Conservation (phyloP, 805 yeast species). For the Brettanomyces anomalus region DNA sequence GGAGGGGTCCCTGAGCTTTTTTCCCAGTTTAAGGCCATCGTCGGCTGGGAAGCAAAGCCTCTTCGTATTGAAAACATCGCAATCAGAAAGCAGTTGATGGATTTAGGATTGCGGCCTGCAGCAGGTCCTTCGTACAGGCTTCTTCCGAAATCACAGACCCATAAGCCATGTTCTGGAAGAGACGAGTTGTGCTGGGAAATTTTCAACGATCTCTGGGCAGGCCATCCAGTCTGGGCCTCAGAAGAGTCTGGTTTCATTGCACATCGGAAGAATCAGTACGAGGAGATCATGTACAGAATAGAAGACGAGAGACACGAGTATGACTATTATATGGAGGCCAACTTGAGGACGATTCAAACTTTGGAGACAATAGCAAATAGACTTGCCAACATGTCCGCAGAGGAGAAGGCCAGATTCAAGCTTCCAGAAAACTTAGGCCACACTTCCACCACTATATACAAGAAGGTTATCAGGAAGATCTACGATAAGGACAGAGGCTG, state of each 20-base stretch:
- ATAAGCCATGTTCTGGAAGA: conserved; percentile 96
- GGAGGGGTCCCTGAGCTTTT: conserved; percentile 74
- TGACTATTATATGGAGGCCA: conserved; percentile 92
- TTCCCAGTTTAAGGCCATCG: conserved; percentile 88
- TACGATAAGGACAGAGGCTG: conserved; percentile 93
- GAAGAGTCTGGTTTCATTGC: conserved; percentile 98
- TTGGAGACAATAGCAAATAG: conserved; percentile 91
- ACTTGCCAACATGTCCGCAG: conserved; percentile 85
- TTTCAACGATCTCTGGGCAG: conserved; percentile 97
- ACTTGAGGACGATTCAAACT: conserved; percentile 89
- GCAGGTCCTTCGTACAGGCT: conserved; percentile 93
- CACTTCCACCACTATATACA: conserved; percentile 83
- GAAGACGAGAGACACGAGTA: conserved; percentile 98
- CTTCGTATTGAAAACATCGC: conserved; percentile 79
- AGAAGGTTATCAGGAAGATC: conserved; percentile 83
- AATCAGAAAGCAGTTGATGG: conserved; percentile 85
- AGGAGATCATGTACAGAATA: conserved; percentile 86
- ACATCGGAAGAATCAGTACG: conserved; percentile 97
- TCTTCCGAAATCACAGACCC: conserved; percentile 87
- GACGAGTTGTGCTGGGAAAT: conserved; percentile 99
- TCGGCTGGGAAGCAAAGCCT: conserved; percentile 81
- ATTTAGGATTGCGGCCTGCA: conserved; percentile 82
- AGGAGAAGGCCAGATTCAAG: conserved; percentile 78
- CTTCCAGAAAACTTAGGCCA: conserved; percentile 93
- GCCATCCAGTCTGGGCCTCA: conserved; percentile 99